These are phyloP conservation scores for Stygiomarasmius scandens DNA, from an alignment of 1,284 basidiomycete genomes.

Conservation along the genomic window DNA sequence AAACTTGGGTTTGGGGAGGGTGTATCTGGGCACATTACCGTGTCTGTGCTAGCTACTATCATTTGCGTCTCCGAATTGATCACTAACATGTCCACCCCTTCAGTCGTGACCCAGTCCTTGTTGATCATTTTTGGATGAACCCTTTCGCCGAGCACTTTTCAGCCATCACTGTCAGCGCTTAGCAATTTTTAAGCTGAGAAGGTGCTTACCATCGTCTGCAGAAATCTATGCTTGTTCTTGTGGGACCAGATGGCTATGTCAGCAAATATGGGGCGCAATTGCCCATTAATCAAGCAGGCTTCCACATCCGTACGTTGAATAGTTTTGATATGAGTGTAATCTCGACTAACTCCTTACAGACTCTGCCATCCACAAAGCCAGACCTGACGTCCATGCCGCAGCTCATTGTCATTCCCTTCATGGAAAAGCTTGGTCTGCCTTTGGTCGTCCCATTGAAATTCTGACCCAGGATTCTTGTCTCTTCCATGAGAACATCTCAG, in stretches of 20 bases:
- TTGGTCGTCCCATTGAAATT: conserved; percentile 59
- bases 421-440: conserved; percentile 64
- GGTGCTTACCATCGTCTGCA: conserved; percentile 5
- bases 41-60: neutral
- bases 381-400: conserved; percentile 64
- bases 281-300: conserved; percentile 31
- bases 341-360: conserved; percentile 30
- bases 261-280: conserved; percentile 31
- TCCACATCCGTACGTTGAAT: conserved; percentile 33
- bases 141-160: conserved; percentile 31
- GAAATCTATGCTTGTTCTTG: conserved; percentile 34
- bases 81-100: too few species aligned
- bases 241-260: conserved; percentile 28
- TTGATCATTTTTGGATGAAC: conserved; percentile 30
- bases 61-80: too few species aligned
- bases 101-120: conserved; percentile 39
- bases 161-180: conserved; percentile 24
- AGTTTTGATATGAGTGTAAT: conserved; percentile 33
- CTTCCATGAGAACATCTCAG: conserved; percentile 43
- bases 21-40: conserved; percentile 66
- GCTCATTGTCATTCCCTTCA: conserved; percentile 66
- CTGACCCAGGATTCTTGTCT: conserved; percentile 52
- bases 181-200: neutral
- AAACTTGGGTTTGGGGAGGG: conserved; percentile 63
- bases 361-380: conserved; percentile 59